Conservation (phyloP, 345 rosid genomes). For the Mangifera indica region DNA sequence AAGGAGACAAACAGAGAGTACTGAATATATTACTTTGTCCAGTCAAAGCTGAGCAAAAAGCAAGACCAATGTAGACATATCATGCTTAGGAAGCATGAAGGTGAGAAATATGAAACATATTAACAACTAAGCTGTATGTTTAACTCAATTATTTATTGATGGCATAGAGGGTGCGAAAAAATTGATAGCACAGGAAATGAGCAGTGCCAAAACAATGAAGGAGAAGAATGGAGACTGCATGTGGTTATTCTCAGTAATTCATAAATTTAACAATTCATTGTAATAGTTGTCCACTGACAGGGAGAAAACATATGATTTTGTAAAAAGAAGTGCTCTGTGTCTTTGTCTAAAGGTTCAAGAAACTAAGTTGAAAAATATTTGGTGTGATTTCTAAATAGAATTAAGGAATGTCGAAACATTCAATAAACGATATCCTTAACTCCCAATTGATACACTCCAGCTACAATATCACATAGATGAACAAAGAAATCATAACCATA, state of each 20-base stretch:
- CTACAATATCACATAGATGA: conserved; percentile 2
- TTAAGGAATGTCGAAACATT: not conserved
- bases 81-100: not conserved
- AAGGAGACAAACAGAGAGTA: not conserved
- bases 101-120: too few species aligned
- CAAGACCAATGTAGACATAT: not conserved
- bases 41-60: not conserved
- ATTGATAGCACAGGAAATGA: too few species aligned
- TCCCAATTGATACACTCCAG: not conserved
- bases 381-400: not conserved
- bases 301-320: not conserved
- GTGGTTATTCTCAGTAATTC: not conserved
- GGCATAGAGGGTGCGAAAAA: too few species aligned
- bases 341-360: not conserved
- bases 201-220: too few species aligned
- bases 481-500: conserved; percentile 6
- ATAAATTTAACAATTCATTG: too few species aligned
- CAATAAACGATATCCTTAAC: conserved; percentile 1
- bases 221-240: too few species aligned
- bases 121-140: too few species aligned
- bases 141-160: too few species aligned
- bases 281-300: not conserved
- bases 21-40: not conserved
- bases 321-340: not conserved
- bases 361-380: not conserved